Evolutionary conservation across 1,139 yeast genomes (phyloP).

Genomic region (Geotrichum cucujoidarum): DNA sequence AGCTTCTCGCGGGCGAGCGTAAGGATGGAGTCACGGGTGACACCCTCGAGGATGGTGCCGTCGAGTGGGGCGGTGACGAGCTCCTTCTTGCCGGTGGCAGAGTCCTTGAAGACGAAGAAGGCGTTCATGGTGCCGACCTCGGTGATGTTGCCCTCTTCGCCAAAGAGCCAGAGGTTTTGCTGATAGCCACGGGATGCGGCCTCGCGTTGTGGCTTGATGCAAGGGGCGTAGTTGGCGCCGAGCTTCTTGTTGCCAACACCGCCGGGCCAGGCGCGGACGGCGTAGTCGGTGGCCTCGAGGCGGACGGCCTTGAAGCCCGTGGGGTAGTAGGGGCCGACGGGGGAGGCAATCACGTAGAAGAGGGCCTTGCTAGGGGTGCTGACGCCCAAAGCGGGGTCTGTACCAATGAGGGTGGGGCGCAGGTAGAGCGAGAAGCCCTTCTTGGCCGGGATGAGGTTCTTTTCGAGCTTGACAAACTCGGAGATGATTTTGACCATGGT

Average conservation of each 20-base stretch:
- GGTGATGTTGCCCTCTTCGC: slow-evolving; percentile 81
- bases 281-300: slow-evolving; percentile 88
- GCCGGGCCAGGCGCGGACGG: slow-evolving; percentile 97
- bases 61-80: slow-evolving; percentile 94
- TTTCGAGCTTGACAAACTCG: slow-evolving; percentile 67
- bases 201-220: slow-evolving; percentile 79
- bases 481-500: slow-evolving; percentile 70
- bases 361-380: slow-evolving; percentile 73
- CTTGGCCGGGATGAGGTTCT: slow-evolving; percentile 72
- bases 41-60: slow-evolving; percentile 95
- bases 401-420: slow-evolving; percentile 93
- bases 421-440: slow-evolving; percentile 86
- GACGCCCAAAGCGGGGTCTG: slow-evolving; percentile 81
- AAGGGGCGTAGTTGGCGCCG: slow-evolving; percentile 97
- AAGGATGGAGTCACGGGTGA: slow-evolving; percentile 86
- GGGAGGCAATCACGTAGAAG: slow-evolving; percentile 81
- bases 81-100: slow-evolving; percentile 77
- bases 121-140: slow-evolving; percentile 98
- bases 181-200: slow-evolving; percentile 89
- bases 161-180: slow-evolving; percentile 95
- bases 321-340: slow-evolving; percentile 80
- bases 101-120: slow-evolving; percentile 72
- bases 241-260: slow-evolving; percentile 94
- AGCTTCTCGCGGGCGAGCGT: slow-evolving; percentile 69
- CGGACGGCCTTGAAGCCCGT: slow-evolving; percentile 93